These are phyloP conservation scores for Fusarium veterinarium DNA, from an alignment of 2,329 filamentous ascomycete genomes.

Conservation along the genomic window DNA sequence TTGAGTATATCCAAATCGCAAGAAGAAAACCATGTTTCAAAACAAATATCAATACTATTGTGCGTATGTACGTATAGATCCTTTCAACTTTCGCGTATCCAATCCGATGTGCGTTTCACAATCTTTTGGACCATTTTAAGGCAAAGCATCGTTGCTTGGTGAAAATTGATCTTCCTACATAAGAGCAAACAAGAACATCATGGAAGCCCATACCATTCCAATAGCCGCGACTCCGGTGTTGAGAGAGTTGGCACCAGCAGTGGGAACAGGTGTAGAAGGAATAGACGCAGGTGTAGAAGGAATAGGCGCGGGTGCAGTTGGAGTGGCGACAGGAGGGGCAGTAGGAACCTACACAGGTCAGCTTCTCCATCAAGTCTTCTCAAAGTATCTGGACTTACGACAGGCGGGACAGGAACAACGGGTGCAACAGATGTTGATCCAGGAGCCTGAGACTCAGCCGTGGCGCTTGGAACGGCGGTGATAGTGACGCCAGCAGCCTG, in stretches of 20 bases:
- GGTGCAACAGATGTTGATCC: neutral
- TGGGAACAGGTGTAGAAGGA: conserved; percentile 12
- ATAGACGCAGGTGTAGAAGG: neutral
- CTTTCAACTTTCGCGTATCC: neutral
- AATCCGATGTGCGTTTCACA: neutral
- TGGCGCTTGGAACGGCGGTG: neutral
- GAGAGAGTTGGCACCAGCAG: conserved; percentile 11
- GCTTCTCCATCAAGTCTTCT: fast-evolving
- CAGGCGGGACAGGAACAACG: neutral
- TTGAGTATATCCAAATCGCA: fast-evolving
- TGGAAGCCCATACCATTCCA: neutral
- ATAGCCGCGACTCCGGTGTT: neutral
- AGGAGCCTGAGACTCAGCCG: neutral
- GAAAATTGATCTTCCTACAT: neutral
- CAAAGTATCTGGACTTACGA: neutral
- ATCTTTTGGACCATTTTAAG: too few species aligned
- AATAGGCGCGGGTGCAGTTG: neutral
- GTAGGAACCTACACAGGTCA: conserved; percentile 1
- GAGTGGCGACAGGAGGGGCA: neutral
- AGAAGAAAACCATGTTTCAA: fast-evolving
- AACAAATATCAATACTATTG: neutral
- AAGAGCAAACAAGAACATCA: conserved; percentile 7
- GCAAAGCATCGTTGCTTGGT: neutral
- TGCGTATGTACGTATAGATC: neutral
- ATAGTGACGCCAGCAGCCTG: conserved; percentile 4